Evolutionary conservation across 441 rosid species (phyloP).

Genomic region (Euphorbia corollata): DNA sequence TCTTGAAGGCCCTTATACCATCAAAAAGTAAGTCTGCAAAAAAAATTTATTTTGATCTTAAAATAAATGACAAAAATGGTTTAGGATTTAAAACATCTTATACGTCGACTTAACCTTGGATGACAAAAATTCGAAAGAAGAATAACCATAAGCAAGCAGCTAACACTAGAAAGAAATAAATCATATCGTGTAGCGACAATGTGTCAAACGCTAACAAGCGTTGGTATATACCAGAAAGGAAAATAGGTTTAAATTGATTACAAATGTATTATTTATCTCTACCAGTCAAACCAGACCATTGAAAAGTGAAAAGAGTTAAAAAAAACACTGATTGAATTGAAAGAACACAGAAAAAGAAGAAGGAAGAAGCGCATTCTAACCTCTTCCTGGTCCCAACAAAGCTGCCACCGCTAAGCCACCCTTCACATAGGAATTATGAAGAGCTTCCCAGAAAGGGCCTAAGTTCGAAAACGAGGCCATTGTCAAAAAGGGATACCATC

Average conservation of each 20-base stretch:
- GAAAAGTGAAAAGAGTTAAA: background rate
- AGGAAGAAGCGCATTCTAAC: conserved; percentile 27
- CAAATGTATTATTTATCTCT: background rate
- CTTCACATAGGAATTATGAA: conserved; percentile 81
- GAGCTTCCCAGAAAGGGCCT: conserved; percentile 65
- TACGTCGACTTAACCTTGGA: background rate
- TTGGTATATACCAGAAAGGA: background rate
- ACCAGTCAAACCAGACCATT: background rate
- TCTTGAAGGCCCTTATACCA: conserved; percentile 71
- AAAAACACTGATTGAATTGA: conserved; percentile 2
- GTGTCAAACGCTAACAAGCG: background rate
- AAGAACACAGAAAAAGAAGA: background rate
- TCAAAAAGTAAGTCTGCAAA: conserved; percentile 69
- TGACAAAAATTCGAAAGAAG: background rate
- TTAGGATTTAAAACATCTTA: background rate
- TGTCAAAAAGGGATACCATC: background rate
- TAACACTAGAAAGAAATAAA: background rate
- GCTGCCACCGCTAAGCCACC: conserved; percentile 78
- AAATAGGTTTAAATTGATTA: background rate
- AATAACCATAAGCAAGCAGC: background rate
- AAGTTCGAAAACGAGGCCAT: background rate
- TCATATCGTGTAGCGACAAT: background rate
- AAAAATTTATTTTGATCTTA: conserved; percentile 5
- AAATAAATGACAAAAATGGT: conserved; percentile 11
- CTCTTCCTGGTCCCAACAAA: conserved; percentile 92